These are phyloP conservation scores for Linaria vulgaris DNA, from an alignment of 257 asterid genomes.

Conservation along the genomic window DNA sequence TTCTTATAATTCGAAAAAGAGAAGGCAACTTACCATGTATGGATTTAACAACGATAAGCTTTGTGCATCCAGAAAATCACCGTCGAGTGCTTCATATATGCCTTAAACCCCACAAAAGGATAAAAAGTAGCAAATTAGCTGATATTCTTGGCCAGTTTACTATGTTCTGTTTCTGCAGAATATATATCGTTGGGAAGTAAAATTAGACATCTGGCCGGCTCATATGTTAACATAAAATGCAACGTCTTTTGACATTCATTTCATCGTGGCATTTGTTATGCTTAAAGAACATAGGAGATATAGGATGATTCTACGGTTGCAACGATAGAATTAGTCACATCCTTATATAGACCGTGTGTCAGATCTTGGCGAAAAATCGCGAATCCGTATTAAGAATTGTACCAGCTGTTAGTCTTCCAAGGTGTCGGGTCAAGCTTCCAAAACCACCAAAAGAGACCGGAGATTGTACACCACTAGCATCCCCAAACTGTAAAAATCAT, in stretches of 20 bases:
- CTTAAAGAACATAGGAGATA: too few species aligned
- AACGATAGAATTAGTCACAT: too few species aligned
- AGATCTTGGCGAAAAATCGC: too few species aligned
- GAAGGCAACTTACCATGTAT: slow-evolving; percentile 59
- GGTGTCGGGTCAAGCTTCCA: slow-evolving; percentile 96
- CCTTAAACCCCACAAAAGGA: slow-evolving; percentile 48
- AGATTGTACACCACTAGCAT: slow-evolving; percentile 97
- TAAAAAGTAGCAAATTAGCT: slow-evolving; percentile 16
- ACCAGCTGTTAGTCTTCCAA: slow-evolving; percentile 84
- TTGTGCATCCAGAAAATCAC: slow-evolving; percentile 60
- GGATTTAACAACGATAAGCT: slow-evolving; percentile 87
- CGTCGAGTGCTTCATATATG: slow-evolving; percentile 67
- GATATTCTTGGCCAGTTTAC: slow-evolving; percentile 4
- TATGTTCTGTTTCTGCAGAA: neutral
- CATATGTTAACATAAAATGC: too few species aligned
- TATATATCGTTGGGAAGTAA: neutral
- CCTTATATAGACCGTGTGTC: too few species aligned
- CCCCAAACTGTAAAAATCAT: slow-evolving; percentile 75
- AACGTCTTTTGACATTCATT: too few species aligned
- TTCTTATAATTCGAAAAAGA: neutral
- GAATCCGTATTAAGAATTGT: too few species aligned
- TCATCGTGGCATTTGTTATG: too few species aligned
- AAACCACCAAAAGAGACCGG: slow-evolving; percentile 98
- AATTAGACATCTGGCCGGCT: too few species aligned
- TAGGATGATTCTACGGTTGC: too few species aligned